Conservation (phyloP, 345 rosid genomes). For the Turritis glabra region DNA sequence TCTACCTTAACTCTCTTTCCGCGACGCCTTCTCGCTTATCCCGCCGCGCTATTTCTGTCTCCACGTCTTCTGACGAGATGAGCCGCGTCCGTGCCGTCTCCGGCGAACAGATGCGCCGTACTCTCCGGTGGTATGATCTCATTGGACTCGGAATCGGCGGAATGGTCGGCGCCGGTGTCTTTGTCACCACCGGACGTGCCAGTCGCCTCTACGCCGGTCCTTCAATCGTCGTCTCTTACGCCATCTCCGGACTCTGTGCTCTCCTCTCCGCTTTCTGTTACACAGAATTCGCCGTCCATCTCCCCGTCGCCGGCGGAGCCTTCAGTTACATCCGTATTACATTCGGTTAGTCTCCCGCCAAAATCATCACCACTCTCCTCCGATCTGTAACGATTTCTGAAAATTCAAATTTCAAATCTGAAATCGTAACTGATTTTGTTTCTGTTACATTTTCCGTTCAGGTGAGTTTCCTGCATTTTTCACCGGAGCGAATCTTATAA, state of each 20-base stretch:
- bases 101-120: constrained; percentile 66
- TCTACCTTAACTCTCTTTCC: constrained; percentile 67
- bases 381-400: neutral
- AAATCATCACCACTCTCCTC: neutral
- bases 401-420: neutral
- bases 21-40: constrained; percentile 71
- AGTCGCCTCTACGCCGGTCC: constrained; percentile 72
- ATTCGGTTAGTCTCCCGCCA: constrained; percentile 55
- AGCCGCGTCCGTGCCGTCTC: constrained; percentile 56
- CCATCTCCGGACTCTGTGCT: constrained; percentile 96
- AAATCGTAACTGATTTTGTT: constrained; percentile 11
- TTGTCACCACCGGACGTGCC: constrained; percentile 78
- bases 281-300: constrained; percentile 95
- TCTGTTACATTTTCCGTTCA: constrained; percentile 22
- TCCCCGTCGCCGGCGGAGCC: constrained; percentile 99
- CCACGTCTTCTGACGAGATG: constrained; percentile 74
- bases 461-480: constrained; percentile 89
- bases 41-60: constrained; percentile 67
- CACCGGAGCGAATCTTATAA: constrained; percentile 82
- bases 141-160: constrained; percentile 91
- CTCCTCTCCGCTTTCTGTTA: constrained; percentile 95
- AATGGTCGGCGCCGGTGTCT: constrained; percentile 96
- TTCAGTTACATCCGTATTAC: constrained; percentile 91
- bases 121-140: constrained; percentile 85
- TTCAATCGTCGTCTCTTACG: constrained; percentile 74